A percentile compares a stretch with the other conserved stretches of the same genome.
phyloP scores from a whole-genome alignment of 1,284 basidiomycete species.

The Moesziomyces parantarcticus region DNA sequence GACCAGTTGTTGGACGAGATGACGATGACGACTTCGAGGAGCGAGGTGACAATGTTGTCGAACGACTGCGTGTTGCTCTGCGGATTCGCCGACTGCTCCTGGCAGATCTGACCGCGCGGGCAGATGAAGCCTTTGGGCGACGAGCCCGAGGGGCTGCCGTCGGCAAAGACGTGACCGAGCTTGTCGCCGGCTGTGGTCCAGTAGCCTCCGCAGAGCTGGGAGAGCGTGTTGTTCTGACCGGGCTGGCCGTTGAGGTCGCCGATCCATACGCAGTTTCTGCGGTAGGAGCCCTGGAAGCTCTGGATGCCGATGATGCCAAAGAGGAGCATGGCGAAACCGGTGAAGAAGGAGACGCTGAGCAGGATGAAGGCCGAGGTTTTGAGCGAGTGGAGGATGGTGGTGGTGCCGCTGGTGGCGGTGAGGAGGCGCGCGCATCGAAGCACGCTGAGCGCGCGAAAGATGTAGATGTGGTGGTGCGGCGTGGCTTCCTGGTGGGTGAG shows the following conservation, averaged over 20 bases:
- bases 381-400: constrained; percentile 90
- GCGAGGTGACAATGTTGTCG: constrained; percentile 86
- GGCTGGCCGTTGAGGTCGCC: constrained; percentile 54
- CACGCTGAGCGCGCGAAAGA: constrained; percentile 90
- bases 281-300: constrained; percentile 65
- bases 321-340: constrained; percentile 86
- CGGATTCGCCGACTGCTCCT: constrained; percentile 73
- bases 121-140: constrained; percentile 66
- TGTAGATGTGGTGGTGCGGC: constrained; percentile 78
- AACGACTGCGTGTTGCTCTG: constrained; percentile 80
- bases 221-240: constrained; percentile 53
- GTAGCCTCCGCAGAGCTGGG: constrained; percentile 64
- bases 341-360: constrained; percentile 88
- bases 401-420: constrained; percentile 89
- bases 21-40: constrained; percentile 86
- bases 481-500: constrained; percentile 75
- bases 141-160: constrained; percentile 28
- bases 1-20: constrained; percentile 74
- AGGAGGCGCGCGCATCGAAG: constrained; percentile 84
- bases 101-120: constrained; percentile 65
- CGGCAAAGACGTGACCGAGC: constrained; percentile 26
- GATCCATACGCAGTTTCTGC: constrained; percentile 63
- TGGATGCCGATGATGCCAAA: constrained; percentile 74
- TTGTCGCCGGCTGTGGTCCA: constrained; percentile 20
- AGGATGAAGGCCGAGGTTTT: constrained; percentile 90